Percentiles rank a stretch among this genome's conserved stretches.
phyloP scores from a whole-genome alignment of 2,329 filamentous ascomycete genomes.

The Penicillium sp. region DNA sequence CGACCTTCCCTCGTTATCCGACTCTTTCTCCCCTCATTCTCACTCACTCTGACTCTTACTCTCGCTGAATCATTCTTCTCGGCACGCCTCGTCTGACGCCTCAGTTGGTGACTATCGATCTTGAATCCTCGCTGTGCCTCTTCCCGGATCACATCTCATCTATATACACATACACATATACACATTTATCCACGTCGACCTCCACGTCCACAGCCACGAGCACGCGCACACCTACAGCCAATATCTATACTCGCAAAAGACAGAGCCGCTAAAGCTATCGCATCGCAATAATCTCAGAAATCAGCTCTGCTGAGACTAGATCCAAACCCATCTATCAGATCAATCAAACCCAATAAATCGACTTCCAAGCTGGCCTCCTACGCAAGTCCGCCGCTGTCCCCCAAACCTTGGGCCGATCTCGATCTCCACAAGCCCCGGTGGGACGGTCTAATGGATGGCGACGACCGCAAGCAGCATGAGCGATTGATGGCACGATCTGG shows the following conservation, averaged over 20 bases:
- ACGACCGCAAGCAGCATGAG: slow-evolving; percentile 76
- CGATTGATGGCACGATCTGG: slow-evolving; percentile 58
- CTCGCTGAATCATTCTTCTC: slow-evolving; percentile 1
- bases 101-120: slow-evolving; percentile 9
- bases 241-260: no score
- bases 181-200: no score
- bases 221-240: no score
- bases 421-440: slow-evolving; percentile 61
- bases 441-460: slow-evolving; percentile 74
- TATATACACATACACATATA: background rate
- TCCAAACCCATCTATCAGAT: background rate
- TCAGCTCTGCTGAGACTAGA: no score
- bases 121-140: background rate
- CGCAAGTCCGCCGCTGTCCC: slow-evolving; percentile 66
- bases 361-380: slow-evolving; percentile 67
- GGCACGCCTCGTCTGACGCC: slow-evolving; percentile 2
- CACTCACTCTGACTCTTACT: background rate
- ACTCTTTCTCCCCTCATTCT: background rate
- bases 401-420: slow-evolving; percentile 63
- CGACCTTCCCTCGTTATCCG: background rate
- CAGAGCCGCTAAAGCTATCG: no score
- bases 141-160: background rate
- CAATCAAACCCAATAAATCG: background rate
- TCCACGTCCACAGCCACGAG: no score
- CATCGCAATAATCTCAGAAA: no score